Conservation (phyloP, 805 yeast genomes). For the Isabelozyma pseudorhagii region DNA sequence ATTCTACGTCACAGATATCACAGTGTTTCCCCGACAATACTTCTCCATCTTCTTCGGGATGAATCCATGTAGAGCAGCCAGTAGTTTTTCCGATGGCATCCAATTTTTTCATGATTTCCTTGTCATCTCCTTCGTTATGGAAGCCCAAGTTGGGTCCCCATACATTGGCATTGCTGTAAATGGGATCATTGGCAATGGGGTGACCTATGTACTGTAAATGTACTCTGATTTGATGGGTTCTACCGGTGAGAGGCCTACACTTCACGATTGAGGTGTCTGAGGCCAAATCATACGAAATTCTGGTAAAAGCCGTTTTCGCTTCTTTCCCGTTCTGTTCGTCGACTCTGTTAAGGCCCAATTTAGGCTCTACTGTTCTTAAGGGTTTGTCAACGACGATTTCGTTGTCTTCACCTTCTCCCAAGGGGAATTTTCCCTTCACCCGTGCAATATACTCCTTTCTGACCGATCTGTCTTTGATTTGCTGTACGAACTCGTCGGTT, state of each 20-base stretch:
- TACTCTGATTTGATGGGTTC: slow-evolving; percentile 94
- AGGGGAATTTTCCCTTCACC: slow-evolving; percentile 84
- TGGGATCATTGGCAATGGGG: slow-evolving; percentile 56
- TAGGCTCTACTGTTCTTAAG: slow-evolving; percentile 67
- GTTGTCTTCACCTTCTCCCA: slow-evolving; percentile 14
- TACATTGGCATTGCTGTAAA: slow-evolving; percentile 70
- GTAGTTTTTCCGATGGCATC: slow-evolving; percentile 68
- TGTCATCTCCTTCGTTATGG: slow-evolving; percentile 49
- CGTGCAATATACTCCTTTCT: slow-evolving; percentile 82
- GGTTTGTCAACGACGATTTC: slow-evolving; percentile 64
- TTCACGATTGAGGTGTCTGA: slow-evolving; percentile 67
- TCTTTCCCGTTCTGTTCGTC: slow-evolving; percentile 56
- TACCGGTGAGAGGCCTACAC: slow-evolving; percentile 85
- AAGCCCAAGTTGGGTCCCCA: slow-evolving; percentile 83
- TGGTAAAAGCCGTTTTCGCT: slow-evolving; percentile 68
- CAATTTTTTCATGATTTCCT: slow-evolving; percentile 45
- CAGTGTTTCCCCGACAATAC: slow-evolving; percentile 58
- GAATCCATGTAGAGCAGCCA: slow-evolving; percentile 66
- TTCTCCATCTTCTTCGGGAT: slow-evolving; percentile 64
- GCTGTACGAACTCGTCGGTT: slow-evolving; percentile 73
- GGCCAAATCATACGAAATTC: slow-evolving; percentile 59
- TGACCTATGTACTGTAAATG: slow-evolving; percentile 74
- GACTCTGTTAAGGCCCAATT: slow-evolving; percentile 59
- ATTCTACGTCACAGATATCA: slow-evolving; percentile 59
- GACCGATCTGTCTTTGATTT: slow-evolving; percentile 69